Evolutionary conservation across 257 asterid species (phyloP).

Genomic region (Fraxinus cuspidata): DNA sequence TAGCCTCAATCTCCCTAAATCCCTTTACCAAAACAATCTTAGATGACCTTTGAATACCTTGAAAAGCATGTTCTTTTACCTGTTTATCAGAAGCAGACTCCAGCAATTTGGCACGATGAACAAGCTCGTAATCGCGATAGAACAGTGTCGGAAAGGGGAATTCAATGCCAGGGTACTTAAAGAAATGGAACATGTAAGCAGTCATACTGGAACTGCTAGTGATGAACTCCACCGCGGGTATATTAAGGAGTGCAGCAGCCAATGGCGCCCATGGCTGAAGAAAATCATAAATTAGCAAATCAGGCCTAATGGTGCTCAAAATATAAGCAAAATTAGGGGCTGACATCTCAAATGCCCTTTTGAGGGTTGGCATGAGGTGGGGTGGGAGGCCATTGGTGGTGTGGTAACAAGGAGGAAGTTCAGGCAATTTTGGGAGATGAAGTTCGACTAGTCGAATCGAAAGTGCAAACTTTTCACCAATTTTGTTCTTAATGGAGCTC

Average conservation of each 20-base stretch:
- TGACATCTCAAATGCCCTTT: slow-evolving; percentile 37
- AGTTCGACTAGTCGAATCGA: slow-evolving; percentile 38
- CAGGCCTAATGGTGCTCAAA: slow-evolving; percentile 29
- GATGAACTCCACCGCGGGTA: slow-evolving; percentile 48
- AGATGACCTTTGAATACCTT: slow-evolving; percentile 21
- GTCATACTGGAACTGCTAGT: slow-evolving; percentile 40
- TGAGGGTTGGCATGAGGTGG: slow-evolving; percentile 39
- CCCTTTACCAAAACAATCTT: slow-evolving; percentile 45
- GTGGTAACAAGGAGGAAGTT: slow-evolving; percentile 43
- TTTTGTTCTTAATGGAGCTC: slow-evolving; percentile 33
- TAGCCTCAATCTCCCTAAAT: slow-evolving; percentile 40
- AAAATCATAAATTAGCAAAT: slow-evolving; percentile 43
- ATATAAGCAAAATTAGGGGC: slow-evolving; percentile 29
- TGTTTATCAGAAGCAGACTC: neutral
- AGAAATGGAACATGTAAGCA: slow-evolving; percentile 33
- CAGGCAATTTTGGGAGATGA: slow-evolving; percentile 34
- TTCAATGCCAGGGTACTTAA: neutral
- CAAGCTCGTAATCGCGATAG: slow-evolving; percentile 24
- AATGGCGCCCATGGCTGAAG: slow-evolving; percentile 56
- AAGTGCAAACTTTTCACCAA: slow-evolving; percentile 18
- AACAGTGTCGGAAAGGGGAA: slow-evolving; percentile 29
- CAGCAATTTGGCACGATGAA: slow-evolving; percentile 19
- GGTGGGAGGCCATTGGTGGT: slow-evolving; percentile 64
- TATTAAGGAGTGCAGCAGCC: slow-evolving; percentile 12
- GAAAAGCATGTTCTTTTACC: slow-evolving; percentile 16